Evolutionary conservation across 192 early-diverging fungal genomes (phyloP).

Genomic region (Entomortierella beljakovae): DNA sequence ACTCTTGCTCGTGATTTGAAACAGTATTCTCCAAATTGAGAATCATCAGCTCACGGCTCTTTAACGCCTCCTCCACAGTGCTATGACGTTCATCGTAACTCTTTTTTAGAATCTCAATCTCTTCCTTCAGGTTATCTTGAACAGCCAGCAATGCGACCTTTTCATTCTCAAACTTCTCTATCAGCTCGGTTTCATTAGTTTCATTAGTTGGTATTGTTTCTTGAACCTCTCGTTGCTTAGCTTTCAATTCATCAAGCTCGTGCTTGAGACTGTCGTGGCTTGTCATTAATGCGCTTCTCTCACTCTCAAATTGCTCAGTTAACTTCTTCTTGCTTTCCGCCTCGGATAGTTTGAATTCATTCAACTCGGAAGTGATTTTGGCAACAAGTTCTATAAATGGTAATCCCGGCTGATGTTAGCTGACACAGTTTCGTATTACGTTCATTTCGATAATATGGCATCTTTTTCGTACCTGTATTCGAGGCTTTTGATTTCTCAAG

Average conservation of each 20-base stretch:
- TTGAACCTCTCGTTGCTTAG: conserved; percentile 39
- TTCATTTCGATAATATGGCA: not conserved
- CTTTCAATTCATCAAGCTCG: conserved; percentile 35
- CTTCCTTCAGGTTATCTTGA: conserved; percentile 21
- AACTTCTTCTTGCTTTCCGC: conserved; percentile 16
- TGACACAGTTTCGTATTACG: not conserved
- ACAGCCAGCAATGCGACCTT: not conserved
- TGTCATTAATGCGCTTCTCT: conserved; percentile 4
- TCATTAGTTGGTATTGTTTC: conserved; percentile 11
- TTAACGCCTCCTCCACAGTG: not conserved
- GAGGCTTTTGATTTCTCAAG: conserved; percentile 17
- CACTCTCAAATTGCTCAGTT: conserved; percentile 48
- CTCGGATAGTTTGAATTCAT: not conserved
- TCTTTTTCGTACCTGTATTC: conserved; percentile 10
- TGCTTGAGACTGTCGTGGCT: conserved; percentile 11
- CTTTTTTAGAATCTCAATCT: conserved; percentile 48
- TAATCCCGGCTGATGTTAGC: not conserved
- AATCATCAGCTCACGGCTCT: conserved; percentile 20
- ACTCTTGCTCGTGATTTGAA: conserved; percentile 2
- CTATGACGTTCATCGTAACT: conserved; percentile 35
- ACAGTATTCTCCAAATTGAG: conserved; percentile 23
- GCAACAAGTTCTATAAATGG: not conserved
- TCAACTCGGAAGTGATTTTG: conserved; percentile 9
- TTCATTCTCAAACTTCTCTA: conserved; percentile 50
- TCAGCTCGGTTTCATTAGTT: conserved; percentile 27